Evolutionary conservation across 1,284 basidiomycete genomes (phyloP).

Genomic region (Pyrrhoderma lamaoense): DNA sequence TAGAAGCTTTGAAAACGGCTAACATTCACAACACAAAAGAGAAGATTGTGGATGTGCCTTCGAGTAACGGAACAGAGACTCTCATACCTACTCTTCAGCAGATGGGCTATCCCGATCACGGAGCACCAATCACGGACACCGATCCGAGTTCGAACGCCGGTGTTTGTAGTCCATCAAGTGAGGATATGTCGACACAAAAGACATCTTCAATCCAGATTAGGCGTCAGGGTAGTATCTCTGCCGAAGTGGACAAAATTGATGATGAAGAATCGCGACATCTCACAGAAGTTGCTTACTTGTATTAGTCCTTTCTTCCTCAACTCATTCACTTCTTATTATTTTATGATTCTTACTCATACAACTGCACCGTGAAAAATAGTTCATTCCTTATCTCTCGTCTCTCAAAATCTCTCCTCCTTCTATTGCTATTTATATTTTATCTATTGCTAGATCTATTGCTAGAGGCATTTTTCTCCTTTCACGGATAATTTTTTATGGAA

Average conservation of each 20-base stretch:
- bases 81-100: no score
- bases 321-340: not conserved
- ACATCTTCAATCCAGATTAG: slow-evolving; percentile 1
- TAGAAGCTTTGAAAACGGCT: no score
- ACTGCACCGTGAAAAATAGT: no score
- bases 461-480: no score
- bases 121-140: not conserved
- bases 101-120: no score
- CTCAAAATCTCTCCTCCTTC: no score
- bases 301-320: not conserved
- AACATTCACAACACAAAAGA: no score
- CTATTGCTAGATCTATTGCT: no score
- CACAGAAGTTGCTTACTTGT: slow-evolving; percentile 11
- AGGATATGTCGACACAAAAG: not conserved
- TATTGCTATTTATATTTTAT: no score
- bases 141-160: not conserved
- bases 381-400: no score
- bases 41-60: no score
- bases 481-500: no score
- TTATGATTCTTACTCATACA: not conserved
- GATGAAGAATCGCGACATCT: slow-evolving; percentile 11
- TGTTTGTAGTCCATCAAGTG: not conserved
- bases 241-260: slow-evolving; percentile 11
- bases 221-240: slow-evolving; percentile 5
- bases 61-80: not conserved